Evolutionary conservation across 2,329 filamentous ascomycete genomes (phyloP), one percentile per base, ranked within the genome.

Genomic region (Botryotinia globosa): DNA sequence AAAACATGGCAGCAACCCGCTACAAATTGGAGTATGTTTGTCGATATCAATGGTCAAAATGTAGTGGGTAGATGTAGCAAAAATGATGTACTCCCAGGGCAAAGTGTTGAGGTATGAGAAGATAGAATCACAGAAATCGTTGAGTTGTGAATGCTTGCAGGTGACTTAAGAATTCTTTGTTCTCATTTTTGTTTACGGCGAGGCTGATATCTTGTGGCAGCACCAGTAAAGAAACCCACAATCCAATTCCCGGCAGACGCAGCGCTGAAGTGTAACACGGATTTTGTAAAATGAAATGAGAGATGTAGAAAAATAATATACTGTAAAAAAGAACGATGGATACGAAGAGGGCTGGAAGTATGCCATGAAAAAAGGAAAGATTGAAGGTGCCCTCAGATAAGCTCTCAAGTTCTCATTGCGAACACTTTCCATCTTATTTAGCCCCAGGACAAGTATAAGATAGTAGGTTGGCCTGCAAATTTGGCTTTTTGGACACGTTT

Each of bases 361-460:
- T 42, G n/a, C 16, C 20, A 12, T 4, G 39, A 32, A 71, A 56
- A 18, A 37, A 71, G 22, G 4, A 45, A 69, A 71, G 16, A 66
- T 58, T 64, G 62, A 74, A 74, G 61, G 67, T 76, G 76, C 80
- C 80, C 80, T 81, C 80, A 81, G 80, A 81, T 81, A 73, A 81
- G 80, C 80, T 81, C 80, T 81, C 80, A 80, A 79, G 80, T 81
- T 80, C 78, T 81, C 80, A 81, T 80, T 69, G 79, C 77, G 72
- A 81, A 81, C 80, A 75, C 80, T 80, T 77, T 67, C 78, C 73
- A 67, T 68, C 75, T 68, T 66, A 69, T 73, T 71, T 67, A 66
- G 72, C 63, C 56, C 65, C 73, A 63, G 72, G 73, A 74, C 74
- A 69, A 76, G 37, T 63, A 74, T 66, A 69, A 67, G 68, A 61